Evolutionary conservation across 768 basidiomycete species (phyloP).

Genomic region (Cystoderma amianthinum): DNA sequence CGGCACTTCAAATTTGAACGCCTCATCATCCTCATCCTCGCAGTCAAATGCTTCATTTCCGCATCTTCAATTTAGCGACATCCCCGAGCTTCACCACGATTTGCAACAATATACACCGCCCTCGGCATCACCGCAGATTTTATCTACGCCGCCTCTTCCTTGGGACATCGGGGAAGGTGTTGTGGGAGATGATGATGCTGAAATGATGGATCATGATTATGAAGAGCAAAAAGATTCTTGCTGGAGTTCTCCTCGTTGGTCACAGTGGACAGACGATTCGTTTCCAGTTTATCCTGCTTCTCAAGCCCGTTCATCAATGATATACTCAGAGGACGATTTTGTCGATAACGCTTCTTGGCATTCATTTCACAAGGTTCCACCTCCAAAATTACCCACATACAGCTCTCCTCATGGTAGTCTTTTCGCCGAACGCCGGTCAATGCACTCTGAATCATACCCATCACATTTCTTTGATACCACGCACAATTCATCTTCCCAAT

Average conservation of each 20-base stretch:
- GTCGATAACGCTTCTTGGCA: not conserved
- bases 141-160: not conserved
- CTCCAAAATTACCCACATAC: not conserved
- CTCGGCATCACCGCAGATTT: not conserved
- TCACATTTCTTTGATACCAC: conserved; percentile 1
- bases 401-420: not conserved
- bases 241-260: not conserved
- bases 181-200: not conserved
- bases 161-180: not conserved
- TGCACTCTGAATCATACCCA: conserved; percentile 1
- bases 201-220: not conserved
- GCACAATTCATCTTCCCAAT: conserved; percentile 9
- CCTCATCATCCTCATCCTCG: not conserved
- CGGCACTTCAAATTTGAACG: not conserved
- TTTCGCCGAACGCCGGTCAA: not conserved
- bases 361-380: too few species aligned
- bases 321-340: not conserved
- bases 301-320: not conserved
- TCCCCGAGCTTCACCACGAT: conserved; percentile 20
- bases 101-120: conserved; percentile 1
- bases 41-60: not conserved
- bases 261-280: not conserved
- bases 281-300: not conserved
- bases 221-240: not conserved
- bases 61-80: conserved; percentile 5